These are phyloP conservation scores for Apiosordaria backusii DNA, from an alignment of 495 filamentous ascomycete genomes.

Conservation along the genomic window DNA sequence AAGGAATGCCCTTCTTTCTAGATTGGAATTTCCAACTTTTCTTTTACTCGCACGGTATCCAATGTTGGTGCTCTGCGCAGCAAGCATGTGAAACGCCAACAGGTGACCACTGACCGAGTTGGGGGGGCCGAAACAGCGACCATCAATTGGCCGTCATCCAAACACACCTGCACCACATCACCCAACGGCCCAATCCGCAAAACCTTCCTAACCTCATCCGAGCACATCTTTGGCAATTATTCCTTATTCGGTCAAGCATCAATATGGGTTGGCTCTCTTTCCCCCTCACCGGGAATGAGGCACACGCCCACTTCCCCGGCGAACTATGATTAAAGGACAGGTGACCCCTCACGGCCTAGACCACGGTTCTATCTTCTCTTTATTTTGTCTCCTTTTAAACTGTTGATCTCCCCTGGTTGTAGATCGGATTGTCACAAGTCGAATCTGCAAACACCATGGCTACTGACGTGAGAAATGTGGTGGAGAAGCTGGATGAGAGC, in stretches of 20 bases:
- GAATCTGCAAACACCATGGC: conserved; percentile 13
- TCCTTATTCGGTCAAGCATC: neutral
- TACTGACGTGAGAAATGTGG: conserved; percentile 19
- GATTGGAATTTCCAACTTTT: neutral
- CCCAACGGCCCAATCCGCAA: conserved; percentile 6
- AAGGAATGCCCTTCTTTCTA: neutral
- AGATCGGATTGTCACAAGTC: neutral
- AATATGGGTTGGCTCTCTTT: conserved; percentile 1
- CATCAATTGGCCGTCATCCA: conserved; percentile 17
- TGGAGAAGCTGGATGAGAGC: conserved; percentile 18
- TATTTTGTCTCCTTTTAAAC: conserved; percentile 27
- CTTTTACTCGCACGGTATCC: neutral
- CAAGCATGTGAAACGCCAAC: neutral
- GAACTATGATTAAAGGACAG: conserved; percentile 2
- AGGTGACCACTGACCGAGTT: conserved; percentile 6
- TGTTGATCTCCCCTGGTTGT: conserved; percentile 7
- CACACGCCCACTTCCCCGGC: neutral
- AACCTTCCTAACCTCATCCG: neutral
- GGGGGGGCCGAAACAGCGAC: conserved; percentile 12
- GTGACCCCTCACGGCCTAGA: conserved; percentile 1
- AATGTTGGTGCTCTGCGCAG: neutral
- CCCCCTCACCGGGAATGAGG: neutral
- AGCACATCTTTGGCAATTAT: neutral
- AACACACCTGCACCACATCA: neutral
- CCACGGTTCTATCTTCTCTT: conserved; percentile 27